phyloP scores from a whole-genome alignment of 805 yeast genomes.

The Teunomyces tritomae region DNA sequence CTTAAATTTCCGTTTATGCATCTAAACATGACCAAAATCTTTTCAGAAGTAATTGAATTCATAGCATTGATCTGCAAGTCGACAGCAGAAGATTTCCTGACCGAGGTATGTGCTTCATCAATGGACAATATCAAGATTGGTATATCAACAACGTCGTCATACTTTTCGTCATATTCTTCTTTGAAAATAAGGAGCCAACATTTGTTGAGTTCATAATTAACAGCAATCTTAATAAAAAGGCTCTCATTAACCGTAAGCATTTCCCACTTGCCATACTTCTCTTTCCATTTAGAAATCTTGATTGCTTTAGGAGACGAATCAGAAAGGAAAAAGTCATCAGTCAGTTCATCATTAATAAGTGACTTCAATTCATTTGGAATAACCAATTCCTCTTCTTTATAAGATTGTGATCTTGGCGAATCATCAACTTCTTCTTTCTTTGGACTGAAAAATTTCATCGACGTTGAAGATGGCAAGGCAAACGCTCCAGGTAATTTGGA shows the following conservation, averaged over 20 bases:
- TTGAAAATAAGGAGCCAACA: slow-evolving; percentile 41
- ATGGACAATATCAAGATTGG: slow-evolving; percentile 37
- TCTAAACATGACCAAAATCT: slow-evolving; percentile 30
- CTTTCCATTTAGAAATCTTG: slow-evolving; percentile 43
- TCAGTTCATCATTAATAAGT: slow-evolving; percentile 33
- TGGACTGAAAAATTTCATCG: slow-evolving; percentile 37
- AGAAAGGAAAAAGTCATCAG: slow-evolving; percentile 38
- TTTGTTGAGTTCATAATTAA: slow-evolving; percentile 30
- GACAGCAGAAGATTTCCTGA: slow-evolving; percentile 36
- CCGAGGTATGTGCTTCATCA: slow-evolving; percentile 18
- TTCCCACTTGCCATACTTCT: slow-evolving; percentile 43
- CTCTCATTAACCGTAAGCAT: slow-evolving; percentile 38
- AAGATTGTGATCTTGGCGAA: not conserved
- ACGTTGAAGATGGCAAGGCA: slow-evolving; percentile 45
- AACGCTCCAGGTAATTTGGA: slow-evolving; percentile 35
- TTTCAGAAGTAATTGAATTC: slow-evolving; percentile 31
- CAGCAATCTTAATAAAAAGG: slow-evolving; percentile 37
- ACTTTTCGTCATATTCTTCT: slow-evolving; percentile 33
- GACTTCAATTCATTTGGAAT: slow-evolving; percentile 38
- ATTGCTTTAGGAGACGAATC: slow-evolving; percentile 32
- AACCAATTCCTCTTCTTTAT: slow-evolving; percentile 19
- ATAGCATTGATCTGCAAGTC: slow-evolving; percentile 35
- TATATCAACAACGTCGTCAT: slow-evolving; percentile 30
- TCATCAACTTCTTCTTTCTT: slow-evolving; percentile 8
- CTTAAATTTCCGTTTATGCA: slow-evolving; percentile 28